Percentiles rank a stretch among this genome's conserved stretches.
These are phyloP conservation scores for Lecanoromycetidae sp. DNA, from an alignment of 2,329 filamentous ascomycete species.

Conservation along the genomic window DNA sequence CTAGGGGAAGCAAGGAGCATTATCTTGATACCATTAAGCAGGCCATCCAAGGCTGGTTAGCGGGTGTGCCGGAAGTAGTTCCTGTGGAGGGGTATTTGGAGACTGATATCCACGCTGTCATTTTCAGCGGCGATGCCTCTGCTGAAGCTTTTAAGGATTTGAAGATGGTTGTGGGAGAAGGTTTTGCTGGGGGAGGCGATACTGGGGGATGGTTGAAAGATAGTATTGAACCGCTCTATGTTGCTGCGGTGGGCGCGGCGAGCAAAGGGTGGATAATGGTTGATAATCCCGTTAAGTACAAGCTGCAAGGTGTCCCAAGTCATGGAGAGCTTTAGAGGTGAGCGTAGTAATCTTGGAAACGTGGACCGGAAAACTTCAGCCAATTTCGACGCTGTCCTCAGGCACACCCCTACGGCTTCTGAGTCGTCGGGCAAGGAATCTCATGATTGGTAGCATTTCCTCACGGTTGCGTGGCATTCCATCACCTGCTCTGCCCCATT, in stretches of 20 bases:
- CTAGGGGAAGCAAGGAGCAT: too few relatives aligned
- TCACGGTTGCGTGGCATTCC: constrained; percentile 72
- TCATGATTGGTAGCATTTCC: constrained; percentile 85
- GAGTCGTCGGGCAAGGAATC: constrained; percentile 45
- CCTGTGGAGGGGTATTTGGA: too few relatives aligned
- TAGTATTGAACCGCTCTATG: background rate
- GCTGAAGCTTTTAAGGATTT: background rate
- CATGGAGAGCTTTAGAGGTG: constrained; percentile 3
- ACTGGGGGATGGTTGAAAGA: background rate
- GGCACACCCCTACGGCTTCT: constrained; percentile 35
- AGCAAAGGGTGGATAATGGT: background rate
- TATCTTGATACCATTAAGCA: too few relatives aligned
- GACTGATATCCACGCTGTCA: too few relatives aligned
- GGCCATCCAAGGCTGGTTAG: too few relatives aligned
- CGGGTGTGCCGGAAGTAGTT: too few relatives aligned
- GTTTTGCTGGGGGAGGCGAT: background rate
- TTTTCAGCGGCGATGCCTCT: background rate
- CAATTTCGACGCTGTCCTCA: constrained; percentile 33
- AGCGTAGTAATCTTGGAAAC: background rate
- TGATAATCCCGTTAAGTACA: background rate
- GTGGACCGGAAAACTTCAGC: background rate
- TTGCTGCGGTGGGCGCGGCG: background rate
- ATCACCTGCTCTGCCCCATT: constrained; percentile 60
- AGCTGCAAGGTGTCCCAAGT: background rate
- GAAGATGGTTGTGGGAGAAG: background rate